Conservation (phyloP, 179 eudicot species). For the Beta corolliflora region DNA sequence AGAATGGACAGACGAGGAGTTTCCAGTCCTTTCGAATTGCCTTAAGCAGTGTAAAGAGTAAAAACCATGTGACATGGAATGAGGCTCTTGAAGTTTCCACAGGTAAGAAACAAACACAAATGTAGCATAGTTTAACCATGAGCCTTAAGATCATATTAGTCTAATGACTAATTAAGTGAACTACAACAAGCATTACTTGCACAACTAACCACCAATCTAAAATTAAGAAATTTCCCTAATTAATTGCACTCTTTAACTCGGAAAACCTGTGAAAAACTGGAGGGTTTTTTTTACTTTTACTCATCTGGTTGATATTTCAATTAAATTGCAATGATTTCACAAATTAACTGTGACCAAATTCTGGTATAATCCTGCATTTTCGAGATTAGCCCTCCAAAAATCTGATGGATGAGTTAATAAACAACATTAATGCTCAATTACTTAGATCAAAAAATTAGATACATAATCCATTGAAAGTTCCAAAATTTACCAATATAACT, state of each 20-base stretch:
- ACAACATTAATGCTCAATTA: not conserved
- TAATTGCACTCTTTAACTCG: no score
- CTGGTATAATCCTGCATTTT: not conserved
- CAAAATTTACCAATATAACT: not conserved
- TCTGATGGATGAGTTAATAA: not conserved
- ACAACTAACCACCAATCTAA: not conserved
- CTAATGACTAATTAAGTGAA: not conserved
- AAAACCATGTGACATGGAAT: not conserved
- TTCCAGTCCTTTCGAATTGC: not conserved
- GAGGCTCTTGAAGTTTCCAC: no score
- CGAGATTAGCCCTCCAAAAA: not conserved
- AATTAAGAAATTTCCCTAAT: no score
- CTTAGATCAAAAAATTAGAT: constrained; percentile 6
- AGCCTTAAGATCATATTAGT: not conserved
- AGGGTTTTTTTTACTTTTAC: no score
- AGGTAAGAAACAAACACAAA: not conserved
- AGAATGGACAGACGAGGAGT: no score
- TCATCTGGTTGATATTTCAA: not conserved
- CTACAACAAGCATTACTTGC: not conserved
- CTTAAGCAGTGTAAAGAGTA: not conserved
- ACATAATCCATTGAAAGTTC: not conserved
- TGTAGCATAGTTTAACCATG: not conserved
- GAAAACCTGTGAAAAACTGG: no score
- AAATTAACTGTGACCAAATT: not conserved
- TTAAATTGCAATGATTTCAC: not conserved